Conservation (phyloP, 495 filamentous ascomycete species). For the Daldinia grandis region DNA sequence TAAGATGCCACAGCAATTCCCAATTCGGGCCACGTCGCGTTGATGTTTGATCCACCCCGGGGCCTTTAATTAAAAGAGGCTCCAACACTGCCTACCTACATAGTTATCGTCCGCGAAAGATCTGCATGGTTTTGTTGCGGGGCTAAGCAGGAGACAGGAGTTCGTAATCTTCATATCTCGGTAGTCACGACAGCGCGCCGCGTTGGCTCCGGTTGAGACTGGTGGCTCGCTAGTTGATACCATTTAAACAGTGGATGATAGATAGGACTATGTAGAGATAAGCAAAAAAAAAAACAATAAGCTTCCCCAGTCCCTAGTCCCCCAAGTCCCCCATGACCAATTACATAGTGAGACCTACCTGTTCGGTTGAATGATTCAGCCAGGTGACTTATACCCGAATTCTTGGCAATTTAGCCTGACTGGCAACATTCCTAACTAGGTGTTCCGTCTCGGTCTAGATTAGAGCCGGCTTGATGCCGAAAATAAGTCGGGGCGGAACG, state of each 20-base stretch:
- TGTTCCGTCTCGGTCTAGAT: conserved; percentile 34
- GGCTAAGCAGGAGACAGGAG: conserved; percentile 12
- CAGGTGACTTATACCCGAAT: conserved; percentile 34
- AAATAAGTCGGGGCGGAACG: conserved; percentile 44
- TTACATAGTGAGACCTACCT: conserved; percentile 25
- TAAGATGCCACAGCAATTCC: conserved; percentile 1
- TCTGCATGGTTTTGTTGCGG: conserved; percentile 9
- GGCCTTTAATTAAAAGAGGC: conserved; percentile 8
- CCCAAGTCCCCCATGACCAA: conserved; percentile 7
- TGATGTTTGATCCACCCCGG: conserved; percentile 9
- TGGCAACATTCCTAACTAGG: conserved; percentile 42
- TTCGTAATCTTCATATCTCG: conserved; percentile 11
- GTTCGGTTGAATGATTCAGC: conserved; percentile 29
- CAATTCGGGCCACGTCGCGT: conserved; percentile 7
- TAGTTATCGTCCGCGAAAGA: not conserved
- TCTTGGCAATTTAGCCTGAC: conserved; percentile 43
- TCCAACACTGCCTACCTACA: conserved; percentile 7
- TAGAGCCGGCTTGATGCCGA: conserved; percentile 36
- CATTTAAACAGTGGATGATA: conserved; percentile 1
- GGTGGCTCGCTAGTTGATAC: conserved; percentile 15
- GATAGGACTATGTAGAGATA: too few relatives aligned
- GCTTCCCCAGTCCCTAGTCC: not conserved
- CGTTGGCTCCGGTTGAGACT: conserved; percentile 7
- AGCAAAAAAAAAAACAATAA: conserved; percentile 7
- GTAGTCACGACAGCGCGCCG: not conserved